Evolutionary conservation across 2,329 filamentous ascomycete genomes (phyloP).

Genomic region (Fusarium anguioides): DNA sequence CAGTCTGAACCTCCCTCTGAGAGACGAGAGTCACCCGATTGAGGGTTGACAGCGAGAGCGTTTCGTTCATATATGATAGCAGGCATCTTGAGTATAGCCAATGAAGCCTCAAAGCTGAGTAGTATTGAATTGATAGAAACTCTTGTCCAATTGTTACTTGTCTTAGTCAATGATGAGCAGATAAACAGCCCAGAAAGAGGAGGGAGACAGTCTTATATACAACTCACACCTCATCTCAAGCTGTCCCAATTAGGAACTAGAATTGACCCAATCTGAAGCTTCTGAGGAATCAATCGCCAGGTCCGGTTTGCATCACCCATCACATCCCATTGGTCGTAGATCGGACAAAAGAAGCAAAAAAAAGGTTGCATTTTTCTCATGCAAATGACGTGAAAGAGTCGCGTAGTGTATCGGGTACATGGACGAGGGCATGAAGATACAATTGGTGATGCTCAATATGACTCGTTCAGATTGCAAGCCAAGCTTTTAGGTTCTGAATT

Average conservation of each 20-base stretch:
- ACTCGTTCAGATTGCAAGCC: slow-evolving; percentile 15
- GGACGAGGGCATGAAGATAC: neutral
- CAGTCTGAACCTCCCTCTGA: slow-evolving; percentile 63
- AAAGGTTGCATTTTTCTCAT: slow-evolving; percentile 4
- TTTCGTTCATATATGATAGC: slow-evolving; percentile 53
- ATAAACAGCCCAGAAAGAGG: neutral
- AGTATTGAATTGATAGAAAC: neutral
- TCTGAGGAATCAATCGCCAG: neutral
- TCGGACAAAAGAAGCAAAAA: neutral
- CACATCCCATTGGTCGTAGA: slow-evolving; percentile 19
- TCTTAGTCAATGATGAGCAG: neutral
- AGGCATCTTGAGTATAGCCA: slow-evolving; percentile 45
- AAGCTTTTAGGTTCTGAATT: slow-evolving; percentile 9
- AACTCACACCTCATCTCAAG: neutral
- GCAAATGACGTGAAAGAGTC: slow-evolving; percentile 24
- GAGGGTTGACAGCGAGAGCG: slow-evolving; percentile 60
- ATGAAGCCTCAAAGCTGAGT: neutral
- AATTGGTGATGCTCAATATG: slow-evolving; percentile 21
- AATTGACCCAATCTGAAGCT: neutral
- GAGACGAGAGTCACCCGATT: slow-evolving; percentile 54
- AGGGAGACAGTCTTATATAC: slow-evolving; percentile 15
- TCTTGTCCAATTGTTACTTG: neutral
- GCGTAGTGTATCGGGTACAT: slow-evolving; percentile 20
- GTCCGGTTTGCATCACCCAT: slow-evolving; percentile 2
- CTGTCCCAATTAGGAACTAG: slow-evolving; percentile 2